Base-by-base conservation (phyloP, 352 stramenopile genomes). In the Phytophthora brassicae region DNA sequence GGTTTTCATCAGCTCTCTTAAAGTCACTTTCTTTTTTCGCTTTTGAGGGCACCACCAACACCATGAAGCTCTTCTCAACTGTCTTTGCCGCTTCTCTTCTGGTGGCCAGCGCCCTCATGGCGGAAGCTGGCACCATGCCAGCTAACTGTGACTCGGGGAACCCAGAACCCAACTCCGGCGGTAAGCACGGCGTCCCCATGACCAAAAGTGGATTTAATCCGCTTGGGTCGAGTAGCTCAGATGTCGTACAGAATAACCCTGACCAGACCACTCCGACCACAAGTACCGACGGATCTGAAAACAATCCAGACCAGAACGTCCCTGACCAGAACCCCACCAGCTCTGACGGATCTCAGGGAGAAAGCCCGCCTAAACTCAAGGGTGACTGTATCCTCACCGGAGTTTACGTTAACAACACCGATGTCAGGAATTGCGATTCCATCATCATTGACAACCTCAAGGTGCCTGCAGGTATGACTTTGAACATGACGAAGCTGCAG, bases 341-440 rank as follows among this genome's bases (percentile, higher is more conserved):
- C n/a, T n/a, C n/a, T n/a, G n/a, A n/a, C n/a, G n/a, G n/a, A n/a
- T n/a, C n/a, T n/a, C n/a, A n/a, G n/a, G n/a, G n/a, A n/a, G n/a
- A n/a, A n/a, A n/a, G n/a, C n/a, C n/a, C n/a, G n/a, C n/a, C n/a
- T n/a, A n/a, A n/a, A n/a, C n/a, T n/a, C n/a, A n/a, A n/a, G n/a
- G n/a, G n/a, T n/a, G n/a, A n/a, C 14, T 77, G 70, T 50, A 68
- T 51, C 22, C 68, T 79, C 33, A 62, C 64, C 22, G 71, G 71
- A 19, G 63, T 57, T 6, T 80, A 80, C 57, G 56, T 59, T 22
- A 35, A 17, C 16, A 64, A 63, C 19, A 68, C 60, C 17, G 56
- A 64, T 38, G 60, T 80, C 8, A 60, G 41, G 23, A 68, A 56
- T 3, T 80, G 72, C 50, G 47, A 24, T 6, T 58, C 35, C 14